Evolutionary conservation across 345 rosid genomes (phyloP), one percentile per base, ranked within the genome.

Genomic region (Linum usitatissimum): DNA sequence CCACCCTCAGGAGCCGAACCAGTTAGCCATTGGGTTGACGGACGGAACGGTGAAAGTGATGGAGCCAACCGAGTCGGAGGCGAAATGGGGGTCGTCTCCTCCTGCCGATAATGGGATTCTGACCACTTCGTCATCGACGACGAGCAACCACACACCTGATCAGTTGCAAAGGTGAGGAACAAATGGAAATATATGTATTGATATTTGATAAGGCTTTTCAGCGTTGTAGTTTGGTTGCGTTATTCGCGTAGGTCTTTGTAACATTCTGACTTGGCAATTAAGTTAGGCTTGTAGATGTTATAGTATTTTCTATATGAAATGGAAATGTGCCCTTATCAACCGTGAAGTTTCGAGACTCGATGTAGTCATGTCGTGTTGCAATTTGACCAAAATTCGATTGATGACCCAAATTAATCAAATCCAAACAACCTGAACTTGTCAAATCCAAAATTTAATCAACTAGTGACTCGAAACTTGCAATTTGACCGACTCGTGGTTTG

Each of bases 121-220:
- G 63, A 74, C 90, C n/a, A 70, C 88, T 1, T 81, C 98, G 1
- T 86, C 98, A 9, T 83, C 96, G 5, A 83, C 86, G 3, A 78
- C 87, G 51, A 83, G 91, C 83, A 86, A 81, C 82, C 90, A 86
- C 80, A 75, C 88, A 17, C 79, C 81, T 0, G 94, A 88, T 72
- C 90, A 77, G 64, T 64, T 80, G 28, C 88, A 81, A 56, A 83
- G 91, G 80, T 86, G 76, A 88, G 68, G 51, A 45, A 45, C 13
- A 45, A 10, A 1, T 10, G 51, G 51, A 6, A 6, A 55, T 8
- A 55, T 28, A 55, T 21, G 4, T 10, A 9, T 19, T 54, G 57
- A 9, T 20, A 55, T 55, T 14, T 23, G 1, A 55, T 14, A 20
- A 34, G 38, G 9, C 21, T 55, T 28, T 18, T 28, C 14, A 9